These are phyloP conservation scores for Naganishia friedmannii DNA, from an alignment of 768 basidiomycete species.

Conservation along the genomic window DNA sequence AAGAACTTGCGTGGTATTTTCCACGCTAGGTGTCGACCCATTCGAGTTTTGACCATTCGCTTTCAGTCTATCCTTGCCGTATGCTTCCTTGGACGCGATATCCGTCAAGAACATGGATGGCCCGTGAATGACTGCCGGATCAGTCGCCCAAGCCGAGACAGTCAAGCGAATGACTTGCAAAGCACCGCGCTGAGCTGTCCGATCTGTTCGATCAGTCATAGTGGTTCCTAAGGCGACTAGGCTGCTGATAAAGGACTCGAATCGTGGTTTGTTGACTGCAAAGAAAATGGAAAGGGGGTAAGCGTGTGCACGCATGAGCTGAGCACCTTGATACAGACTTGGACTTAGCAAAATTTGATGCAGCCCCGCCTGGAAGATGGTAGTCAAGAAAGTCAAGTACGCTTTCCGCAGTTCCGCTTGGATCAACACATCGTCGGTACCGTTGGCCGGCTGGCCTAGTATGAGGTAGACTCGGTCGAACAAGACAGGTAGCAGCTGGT, in stretches of 20 bases:
- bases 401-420: constrained; percentile 81
- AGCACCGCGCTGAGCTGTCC: constrained; percentile 71
- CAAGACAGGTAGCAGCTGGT: constrained; percentile 83
- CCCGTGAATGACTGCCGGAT: constrained; percentile 38
- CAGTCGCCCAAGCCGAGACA: constrained; percentile 52
- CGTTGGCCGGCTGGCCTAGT: constrained; percentile 72
- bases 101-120: constrained; percentile 43
- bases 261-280: constrained; percentile 62
- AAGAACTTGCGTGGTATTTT: constrained; percentile 54
- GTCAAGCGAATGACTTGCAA: constrained; percentile 65
- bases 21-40: constrained; percentile 38
- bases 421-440: constrained; percentile 79
- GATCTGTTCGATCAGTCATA: constrained; percentile 68
- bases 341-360: constrained; percentile 82
- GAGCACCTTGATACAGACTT: constrained; percentile 58
- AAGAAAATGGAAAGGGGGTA: background rate
- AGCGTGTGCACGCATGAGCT: background rate
- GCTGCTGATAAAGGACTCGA: constrained; percentile 71
- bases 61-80: constrained; percentile 24
- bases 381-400: constrained; percentile 77
- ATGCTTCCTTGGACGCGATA: constrained; percentile 19
- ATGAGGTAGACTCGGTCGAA: constrained; percentile 74
- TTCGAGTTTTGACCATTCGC: constrained; percentile 53
- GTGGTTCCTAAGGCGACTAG: constrained; percentile 73
- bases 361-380: constrained; percentile 74